Conservation (phyloP, 106 monocot genomes). For the Dendrobium officinale region DNA sequence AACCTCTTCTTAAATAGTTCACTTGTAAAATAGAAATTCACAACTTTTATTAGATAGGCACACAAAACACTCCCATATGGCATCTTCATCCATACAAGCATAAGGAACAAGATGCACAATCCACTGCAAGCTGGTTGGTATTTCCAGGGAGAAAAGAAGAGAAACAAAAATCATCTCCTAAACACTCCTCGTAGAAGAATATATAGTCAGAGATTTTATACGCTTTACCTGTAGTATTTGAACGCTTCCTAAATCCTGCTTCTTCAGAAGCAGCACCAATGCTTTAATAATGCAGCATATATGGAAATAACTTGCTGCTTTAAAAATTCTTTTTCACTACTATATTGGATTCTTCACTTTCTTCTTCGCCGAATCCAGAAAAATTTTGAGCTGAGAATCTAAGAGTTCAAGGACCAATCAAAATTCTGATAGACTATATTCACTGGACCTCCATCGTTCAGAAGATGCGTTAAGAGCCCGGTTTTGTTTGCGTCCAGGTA, state of each 20-base stretch:
- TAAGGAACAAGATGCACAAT: too few species aligned
- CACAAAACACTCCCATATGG: not conserved
- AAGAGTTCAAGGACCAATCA: conserved; percentile 77
- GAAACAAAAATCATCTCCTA: not conserved
- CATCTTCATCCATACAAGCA: too few species aligned
- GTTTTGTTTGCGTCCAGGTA: conserved; percentile 75
- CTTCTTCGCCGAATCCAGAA: not conserved
- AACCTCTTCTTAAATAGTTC: not conserved
- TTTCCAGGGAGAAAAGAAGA: conserved; percentile 1
- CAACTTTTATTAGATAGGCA: not conserved
- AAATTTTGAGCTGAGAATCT: not conserved
- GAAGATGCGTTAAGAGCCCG: conserved; percentile 76
- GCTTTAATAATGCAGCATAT: not conserved
- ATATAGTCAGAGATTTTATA: not conserved
- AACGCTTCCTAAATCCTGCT: not conserved
- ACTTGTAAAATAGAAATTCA: not conserved
- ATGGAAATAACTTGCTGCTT: too few species aligned
- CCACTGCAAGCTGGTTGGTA: not conserved
- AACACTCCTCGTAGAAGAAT: conserved; percentile 1
- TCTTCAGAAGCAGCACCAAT: not conserved
- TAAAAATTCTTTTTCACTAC: not conserved
- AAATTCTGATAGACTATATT: conserved; percentile 62
- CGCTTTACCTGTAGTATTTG: not conserved
- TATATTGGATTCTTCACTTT: not conserved
- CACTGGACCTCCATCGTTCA: conserved; percentile 65